Evolutionary conservation across 306 rosid genomes (phyloP), one percentile per base, ranked within the genome.

Genomic region (Corylus heterophylla): DNA sequence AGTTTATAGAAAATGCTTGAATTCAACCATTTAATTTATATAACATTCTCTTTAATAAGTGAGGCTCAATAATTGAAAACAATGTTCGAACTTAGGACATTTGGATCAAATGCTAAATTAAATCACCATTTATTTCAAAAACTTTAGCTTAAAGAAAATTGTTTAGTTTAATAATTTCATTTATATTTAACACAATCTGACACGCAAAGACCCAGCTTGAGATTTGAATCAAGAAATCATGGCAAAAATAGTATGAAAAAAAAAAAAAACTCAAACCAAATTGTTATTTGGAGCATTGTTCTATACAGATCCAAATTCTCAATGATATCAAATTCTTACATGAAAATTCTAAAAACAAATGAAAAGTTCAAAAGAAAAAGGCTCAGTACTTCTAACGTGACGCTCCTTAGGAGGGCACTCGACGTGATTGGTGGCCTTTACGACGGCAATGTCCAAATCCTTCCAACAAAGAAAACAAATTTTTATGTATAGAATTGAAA

Each of bases 391-490:
- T 88, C 97, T 85, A 71, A 95, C 87, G 48, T 95, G 98, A 56
- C 98, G 96, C 82, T 95, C 98, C 76, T 95, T 95, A 0, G 98
- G 98, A 82, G 98, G 98, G 79, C 86, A 81, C 61, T 95, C 98
- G 4, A 83, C 92, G 70, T 95, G 98, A 86, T 92, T 92, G 63
- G 98, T 90, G 64, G 98, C 98, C 86, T 88, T 95, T 8, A 95
- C 95, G 74, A 93, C 87, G 76, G 98, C 97, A 85, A 95, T 85
- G 75, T 95, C 98, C 96, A 95, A 86, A 71, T 95, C 97, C 98
- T 95, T 76, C 39, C 22, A 48, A 27, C 62, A 55, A 74, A 29
- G 39, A 73, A 80, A 62, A 74, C 6, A 6, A 35, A 29, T 58
- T 27, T 73, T 74, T 78, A 69, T 6, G 39, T 8, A 56, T 2